Conservation (phyloP, 257 asterid genomes). For the Solanum gandarillasii region DNA sequence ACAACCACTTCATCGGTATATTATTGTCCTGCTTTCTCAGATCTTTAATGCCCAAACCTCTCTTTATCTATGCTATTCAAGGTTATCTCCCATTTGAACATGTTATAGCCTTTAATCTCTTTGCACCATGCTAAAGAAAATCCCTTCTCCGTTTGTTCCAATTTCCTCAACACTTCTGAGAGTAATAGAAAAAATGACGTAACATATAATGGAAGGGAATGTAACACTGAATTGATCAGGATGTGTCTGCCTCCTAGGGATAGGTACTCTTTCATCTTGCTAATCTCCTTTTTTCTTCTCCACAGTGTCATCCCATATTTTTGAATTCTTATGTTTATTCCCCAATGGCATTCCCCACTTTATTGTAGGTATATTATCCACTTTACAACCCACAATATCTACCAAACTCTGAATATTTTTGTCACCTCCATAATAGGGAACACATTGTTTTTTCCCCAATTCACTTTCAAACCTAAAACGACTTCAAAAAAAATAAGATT, state of each 20-base stretch:
- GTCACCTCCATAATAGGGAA: not conserved
- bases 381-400: too few relatives aligned
- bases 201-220: not conserved
- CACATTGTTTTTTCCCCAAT: not conserved
- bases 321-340: not conserved
- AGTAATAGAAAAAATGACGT: not conserved
- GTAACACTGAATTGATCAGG: not conserved
- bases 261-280: not conserved
- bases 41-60: not conserved
- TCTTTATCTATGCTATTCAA: not conserved
- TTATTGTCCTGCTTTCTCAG: not conserved
- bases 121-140: not conserved
- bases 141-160: not conserved
- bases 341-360: not conserved
- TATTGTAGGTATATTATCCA: not conserved
- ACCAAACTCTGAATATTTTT: not conserved
- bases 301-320: not conserved
- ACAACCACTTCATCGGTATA: not conserved
- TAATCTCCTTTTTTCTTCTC: not conserved
- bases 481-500: not conserved
- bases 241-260: not conserved
- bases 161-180: not conserved
- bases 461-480: not conserved
- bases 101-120: not conserved
- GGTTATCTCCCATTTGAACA: not conserved